Base-by-base conservation (phyloP, 805 yeast species). In the Metschnikowia baotianmanensis region DNA sequence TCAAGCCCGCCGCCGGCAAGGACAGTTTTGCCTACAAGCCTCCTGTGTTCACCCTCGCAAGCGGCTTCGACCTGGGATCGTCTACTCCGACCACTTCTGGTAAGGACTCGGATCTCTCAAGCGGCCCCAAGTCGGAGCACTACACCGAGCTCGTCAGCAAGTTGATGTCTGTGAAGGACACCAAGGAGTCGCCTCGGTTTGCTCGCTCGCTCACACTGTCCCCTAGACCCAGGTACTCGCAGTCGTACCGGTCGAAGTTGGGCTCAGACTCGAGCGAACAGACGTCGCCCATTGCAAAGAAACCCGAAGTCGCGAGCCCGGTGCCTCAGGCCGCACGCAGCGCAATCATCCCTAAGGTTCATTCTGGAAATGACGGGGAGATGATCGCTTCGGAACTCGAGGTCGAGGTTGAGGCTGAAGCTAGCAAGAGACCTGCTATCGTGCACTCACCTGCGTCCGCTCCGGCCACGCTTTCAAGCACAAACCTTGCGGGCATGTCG, bases 161-260 rank as follows among this genome's bases (percentile, higher is more conserved):
- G 28, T 39, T 41, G 35, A 30, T 44, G 38, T 38, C 40, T 16
- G 48, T 45, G 18, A 39, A 36, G 26, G 24, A 26, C 19, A 36
- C 36, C 9, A 37, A 26, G 3, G 47, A 43, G 29, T 31, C 33
- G 13, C 43, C 42, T 21, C 36, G 37, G 22, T 33, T 42, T 19
- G 25, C 43, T 11, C 40, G 36, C 31, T 20, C 38, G 23, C 32
- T 33, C 29, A 19, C 40, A 7, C 36, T 40, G 40, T 40, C 39
- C 6, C 44, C 44, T 17, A 42, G 40, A 13, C 55, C 56, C 12
- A 52, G 51, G 37, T 62, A 57, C 48, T 62, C 67, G n/a, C 58
- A 59, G 43, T 51, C 63, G 4, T 61, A 46, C 47, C 50, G 45
- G 44, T 35, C 52, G 41, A 57, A 55, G 36, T 35, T 33, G 30